These are phyloP conservation scores for Lachancea dasiensis DNA, from an alignment of 805 yeast species.

Conservation along the genomic window DNA sequence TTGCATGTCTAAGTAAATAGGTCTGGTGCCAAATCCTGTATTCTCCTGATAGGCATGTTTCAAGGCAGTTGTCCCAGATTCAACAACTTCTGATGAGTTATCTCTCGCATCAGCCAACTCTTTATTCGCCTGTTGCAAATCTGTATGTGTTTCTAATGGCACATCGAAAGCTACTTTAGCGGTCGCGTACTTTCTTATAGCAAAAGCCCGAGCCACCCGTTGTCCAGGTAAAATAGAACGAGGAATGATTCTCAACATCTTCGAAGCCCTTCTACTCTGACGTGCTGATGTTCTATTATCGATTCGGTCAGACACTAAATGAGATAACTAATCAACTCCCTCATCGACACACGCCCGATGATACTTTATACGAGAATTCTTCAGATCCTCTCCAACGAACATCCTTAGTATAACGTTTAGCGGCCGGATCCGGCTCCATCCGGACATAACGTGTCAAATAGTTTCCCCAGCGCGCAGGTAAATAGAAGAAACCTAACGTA, in stretches of 20 bases:
- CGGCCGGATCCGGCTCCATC: too few species aligned
- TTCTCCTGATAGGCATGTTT: conserved; percentile 37
- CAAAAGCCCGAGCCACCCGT: neutral
- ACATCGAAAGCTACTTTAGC: conserved; percentile 24
- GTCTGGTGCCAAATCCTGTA: conserved; percentile 61
- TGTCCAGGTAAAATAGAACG: conserved; percentile 3
- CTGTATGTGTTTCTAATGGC: conserved; percentile 31
- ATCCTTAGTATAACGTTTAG: too few species aligned
- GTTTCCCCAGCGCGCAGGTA: too few species aligned
- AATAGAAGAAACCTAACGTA: too few species aligned
- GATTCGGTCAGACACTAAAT: too few species aligned
- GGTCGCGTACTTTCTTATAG: conserved; percentile 15
- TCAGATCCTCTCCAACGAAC: too few species aligned
- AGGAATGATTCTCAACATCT: conserved; percentile 7
- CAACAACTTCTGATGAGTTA: conserved; percentile 17
- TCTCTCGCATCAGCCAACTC: conserved; percentile 27
- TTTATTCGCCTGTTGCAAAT: conserved; percentile 28
- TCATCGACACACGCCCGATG: too few species aligned
- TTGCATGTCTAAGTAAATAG: conserved; percentile 94
- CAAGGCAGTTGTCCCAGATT: conserved; percentile 29
- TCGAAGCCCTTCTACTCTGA: too few species aligned
- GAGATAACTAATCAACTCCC: too few species aligned
- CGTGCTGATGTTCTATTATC: too few species aligned
- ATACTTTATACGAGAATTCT: too few species aligned
- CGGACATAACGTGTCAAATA: too few species aligned